Base-by-base conservation (phyloP, 345 rosid genomes). In the Excoecaria cochinchinensis region DNA sequence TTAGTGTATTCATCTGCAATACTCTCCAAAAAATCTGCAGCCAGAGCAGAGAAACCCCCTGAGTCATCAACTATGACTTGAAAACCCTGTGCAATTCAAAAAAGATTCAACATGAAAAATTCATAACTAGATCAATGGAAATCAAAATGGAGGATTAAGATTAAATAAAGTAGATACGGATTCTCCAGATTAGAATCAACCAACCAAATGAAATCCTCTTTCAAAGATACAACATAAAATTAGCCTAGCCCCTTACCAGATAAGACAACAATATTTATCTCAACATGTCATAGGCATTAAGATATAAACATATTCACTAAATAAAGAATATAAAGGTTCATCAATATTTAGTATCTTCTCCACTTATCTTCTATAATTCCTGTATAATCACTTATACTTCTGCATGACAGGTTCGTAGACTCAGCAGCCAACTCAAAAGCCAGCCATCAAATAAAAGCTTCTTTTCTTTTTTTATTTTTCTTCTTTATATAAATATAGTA, bases 21-120 rank as follows among this genome's bases (percentile, higher is more conserved):
- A 76, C 62, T 86, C 88, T 95, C 98, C 39, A 95, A 73, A 80
- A 95, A 86, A 53, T 93, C 98, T 0, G 84, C 88, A 51, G 98
- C 94, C 67, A 95, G 15, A 75, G 98, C 86, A 1, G 98, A 86
- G 76, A 95, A 95, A 50, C 98, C 96, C 66, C 98, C 98, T 0
- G 90, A 89, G 71, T 93, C 93, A 78, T 95, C 99, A 76, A 88
- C 95, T 69, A 88, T 80, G 86, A 91, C 93, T 77, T 95, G 93
- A 77, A 95, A 88, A 74, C 99, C 99, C 96, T 93, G 90, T 47
- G 48, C 78, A 71, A 66, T 64, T 58, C 50, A 24, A 70, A 57
- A 60, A 82, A 63, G 19, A 58, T 76, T 58, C 69, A 62, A 56
- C 66, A 70, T 70, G 36, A 16, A 52, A 60, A 71, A 19, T 1